A percentile compares a stretch with the other conserved stretches of the same genome.
phyloP scores from a whole-genome alignment of 208 protist genomes.

The Angomonas ambiguus region DNA sequence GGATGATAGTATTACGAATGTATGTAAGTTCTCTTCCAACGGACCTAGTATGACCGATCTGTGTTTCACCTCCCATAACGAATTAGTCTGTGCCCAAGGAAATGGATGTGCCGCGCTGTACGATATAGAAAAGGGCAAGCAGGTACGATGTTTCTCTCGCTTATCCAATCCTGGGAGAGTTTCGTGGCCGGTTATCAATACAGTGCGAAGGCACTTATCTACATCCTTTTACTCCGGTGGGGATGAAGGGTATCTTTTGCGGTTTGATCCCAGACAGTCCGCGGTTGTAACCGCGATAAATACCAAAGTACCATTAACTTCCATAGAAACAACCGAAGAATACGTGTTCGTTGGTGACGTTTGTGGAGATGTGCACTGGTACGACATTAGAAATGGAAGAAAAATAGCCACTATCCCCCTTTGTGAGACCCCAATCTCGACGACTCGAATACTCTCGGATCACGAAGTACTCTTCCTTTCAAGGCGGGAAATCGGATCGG shows the following conservation, averaged over 20 bases:
- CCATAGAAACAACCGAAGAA: conserved; percentile 26
- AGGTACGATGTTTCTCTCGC: conserved; percentile 28
- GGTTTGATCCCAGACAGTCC: conserved; percentile 28
- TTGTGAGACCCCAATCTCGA: conserved; percentile 30
- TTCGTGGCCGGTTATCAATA: conserved; percentile 79
- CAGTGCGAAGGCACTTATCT: conserved; percentile 20
- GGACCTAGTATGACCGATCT: conserved; percentile 57
- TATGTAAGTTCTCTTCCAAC: conserved; percentile 45
- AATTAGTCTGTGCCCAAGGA: conserved; percentile 61
- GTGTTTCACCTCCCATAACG: conserved; percentile 29
- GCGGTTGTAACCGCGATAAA: conserved; percentile 19
- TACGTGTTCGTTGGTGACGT: conserved; percentile 68
- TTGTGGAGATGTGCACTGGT: conserved; percentile 57
- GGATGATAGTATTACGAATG: conserved; percentile 29
- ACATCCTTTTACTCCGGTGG: conserved; percentile 49
- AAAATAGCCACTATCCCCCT: conserved; percentile 30
- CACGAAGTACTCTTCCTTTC: conserved; percentile 40
- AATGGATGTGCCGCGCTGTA: conserved; percentile 57
- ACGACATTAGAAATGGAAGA: conserved; percentile 38
- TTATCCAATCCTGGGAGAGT: conserved; percentile 24
- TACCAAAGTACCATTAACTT: conserved; percentile 52
- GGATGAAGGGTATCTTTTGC: conserved; percentile 74
- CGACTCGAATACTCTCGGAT: conserved; percentile 17
- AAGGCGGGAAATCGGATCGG: conserved; percentile 32
- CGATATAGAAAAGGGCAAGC: conserved; percentile 52